Conservation (phyloP, 805 yeast genomes). For the Maudiozyma bulderi region DNA sequence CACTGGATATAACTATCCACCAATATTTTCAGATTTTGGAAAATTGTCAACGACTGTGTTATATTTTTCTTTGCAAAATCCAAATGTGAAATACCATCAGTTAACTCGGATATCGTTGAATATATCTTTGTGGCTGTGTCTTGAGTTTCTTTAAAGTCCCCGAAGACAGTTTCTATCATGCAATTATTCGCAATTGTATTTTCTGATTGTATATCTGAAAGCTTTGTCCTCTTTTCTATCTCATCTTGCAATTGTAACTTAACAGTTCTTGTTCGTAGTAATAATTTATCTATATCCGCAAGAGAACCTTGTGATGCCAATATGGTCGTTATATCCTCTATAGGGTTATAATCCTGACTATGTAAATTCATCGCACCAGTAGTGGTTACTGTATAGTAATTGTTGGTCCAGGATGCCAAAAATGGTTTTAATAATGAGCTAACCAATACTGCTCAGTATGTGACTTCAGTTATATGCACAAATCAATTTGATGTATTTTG, state of each 20-base stretch:
- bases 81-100: constrained; percentile 64
- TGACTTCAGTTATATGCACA: too few species aligned
- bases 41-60: constrained; percentile 73
- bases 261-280: constrained; percentile 42
- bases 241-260: constrained; percentile 40
- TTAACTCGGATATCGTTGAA: constrained; percentile 53
- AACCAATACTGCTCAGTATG: too few species aligned
- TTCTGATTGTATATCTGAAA: neutral
- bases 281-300: constrained; percentile 40
- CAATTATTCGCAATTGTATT: constrained; percentile 16
- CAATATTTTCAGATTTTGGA: constrained; percentile 81
- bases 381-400: neutral
- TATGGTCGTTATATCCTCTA: constrained; percentile 40
- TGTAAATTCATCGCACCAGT: constrained; percentile 11
- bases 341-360: constrained; percentile 42
- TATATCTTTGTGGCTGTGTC: constrained; percentile 70
- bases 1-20: constrained; percentile 34
- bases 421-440: too few species aligned
- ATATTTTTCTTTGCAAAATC: constrained; percentile 80
- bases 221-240: constrained; percentile 26
- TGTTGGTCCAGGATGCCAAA: too few species aligned
- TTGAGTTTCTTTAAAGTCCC: constrained; percentile 57
- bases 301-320: constrained; percentile 44
- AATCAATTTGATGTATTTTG: too few species aligned
- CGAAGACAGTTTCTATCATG: constrained; percentile 30